Conservation (phyloP, 108 stramenopile genomes). For the Fragilaria radians region DNA sequence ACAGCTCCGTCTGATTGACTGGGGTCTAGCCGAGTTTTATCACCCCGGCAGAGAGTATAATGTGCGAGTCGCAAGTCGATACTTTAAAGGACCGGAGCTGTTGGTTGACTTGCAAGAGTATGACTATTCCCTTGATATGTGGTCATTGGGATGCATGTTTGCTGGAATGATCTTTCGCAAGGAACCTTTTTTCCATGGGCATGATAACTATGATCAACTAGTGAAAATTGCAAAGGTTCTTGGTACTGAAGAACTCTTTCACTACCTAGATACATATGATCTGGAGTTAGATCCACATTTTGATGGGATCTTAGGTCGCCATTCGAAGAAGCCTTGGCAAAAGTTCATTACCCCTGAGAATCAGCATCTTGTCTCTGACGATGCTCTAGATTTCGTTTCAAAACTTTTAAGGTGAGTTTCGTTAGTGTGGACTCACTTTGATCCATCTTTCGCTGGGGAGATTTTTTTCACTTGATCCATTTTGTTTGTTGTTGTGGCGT, state of each 20-base stretch:
- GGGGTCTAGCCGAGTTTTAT: slow-evolving; percentile 99
- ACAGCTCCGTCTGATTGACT: slow-evolving; percentile 97
- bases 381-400: slow-evolving; percentile 94
- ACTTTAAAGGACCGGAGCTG: slow-evolving; percentile 99
- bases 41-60: slow-evolving; percentile 99
- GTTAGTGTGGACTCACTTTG: not conserved
- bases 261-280: slow-evolving; percentile 95
- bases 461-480: not conserved
- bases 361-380: slow-evolving; percentile 95
- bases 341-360: slow-evolving; percentile 97
- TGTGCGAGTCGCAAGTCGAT: slow-evolving; percentile 98
- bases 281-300: slow-evolving; percentile 95
- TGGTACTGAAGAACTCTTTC: slow-evolving; percentile 95
- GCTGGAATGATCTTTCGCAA: slow-evolving; percentile 99
- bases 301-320: slow-evolving; percentile 94
- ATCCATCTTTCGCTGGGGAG: not conserved
- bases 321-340: slow-evolving; percentile 97
- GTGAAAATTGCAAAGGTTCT: slow-evolving; percentile 98
- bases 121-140: slow-evolving; percentile 99
- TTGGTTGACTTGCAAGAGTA: slow-evolving; percentile 99
- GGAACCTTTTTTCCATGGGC: slow-evolving; percentile 98
- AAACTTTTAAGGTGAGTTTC: slow-evolving; percentile 65
- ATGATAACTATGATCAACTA: slow-evolving; percentile 99
- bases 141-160: slow-evolving; percentile 99
- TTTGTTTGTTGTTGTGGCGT: not conserved